phyloP scores from a whole-genome alignment of 73 alveolate genomes.

The Breviolum minutum region DNA sequence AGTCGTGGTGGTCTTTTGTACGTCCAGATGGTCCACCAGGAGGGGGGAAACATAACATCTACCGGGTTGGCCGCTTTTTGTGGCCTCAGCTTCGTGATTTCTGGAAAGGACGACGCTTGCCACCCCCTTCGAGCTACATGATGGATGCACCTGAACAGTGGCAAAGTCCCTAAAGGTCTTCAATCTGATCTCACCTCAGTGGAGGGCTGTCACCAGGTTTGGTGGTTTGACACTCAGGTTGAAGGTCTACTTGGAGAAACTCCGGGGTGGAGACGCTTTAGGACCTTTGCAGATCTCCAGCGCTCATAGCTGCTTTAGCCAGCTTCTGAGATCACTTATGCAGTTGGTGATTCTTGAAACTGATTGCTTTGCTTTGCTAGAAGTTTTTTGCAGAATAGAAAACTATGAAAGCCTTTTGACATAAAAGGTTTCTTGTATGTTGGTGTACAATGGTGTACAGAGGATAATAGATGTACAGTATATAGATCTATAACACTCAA shows the following conservation, averaged over 20 bases:
- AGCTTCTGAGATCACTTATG: background rate
- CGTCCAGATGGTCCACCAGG: slow-evolving; percentile 48
- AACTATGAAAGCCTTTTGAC: background rate
- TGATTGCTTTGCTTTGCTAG: background rate
- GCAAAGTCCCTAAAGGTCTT: background rate
- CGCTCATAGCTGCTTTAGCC: slow-evolving; percentile 78
- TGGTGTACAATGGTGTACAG: background rate
- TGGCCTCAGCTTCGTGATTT: background rate
- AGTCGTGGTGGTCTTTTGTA: slow-evolving; percentile 71
- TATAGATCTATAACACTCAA: background rate
- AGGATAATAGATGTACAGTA: background rate
- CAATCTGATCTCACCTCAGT: background rate
- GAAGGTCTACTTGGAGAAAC: slow-evolving; percentile 61
- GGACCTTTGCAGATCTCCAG: slow-evolving; percentile 48
- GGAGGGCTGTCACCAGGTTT: background rate
- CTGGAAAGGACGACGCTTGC: background rate
- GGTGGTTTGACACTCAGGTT: slow-evolving; percentile 1
- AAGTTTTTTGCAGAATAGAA: background rate
- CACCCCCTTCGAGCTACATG: slow-evolving; percentile 46
- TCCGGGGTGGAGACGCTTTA: slow-evolving; percentile 27
- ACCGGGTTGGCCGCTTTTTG: too few species aligned
- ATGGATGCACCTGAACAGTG: slow-evolving; percentile 74
- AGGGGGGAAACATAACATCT: background rate
- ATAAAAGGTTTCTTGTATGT: background rate
- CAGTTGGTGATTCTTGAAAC: too few species aligned